phyloP scores from a whole-genome alignment of 805 yeast species.

The Pichia rugopelliculosa region DNA sequence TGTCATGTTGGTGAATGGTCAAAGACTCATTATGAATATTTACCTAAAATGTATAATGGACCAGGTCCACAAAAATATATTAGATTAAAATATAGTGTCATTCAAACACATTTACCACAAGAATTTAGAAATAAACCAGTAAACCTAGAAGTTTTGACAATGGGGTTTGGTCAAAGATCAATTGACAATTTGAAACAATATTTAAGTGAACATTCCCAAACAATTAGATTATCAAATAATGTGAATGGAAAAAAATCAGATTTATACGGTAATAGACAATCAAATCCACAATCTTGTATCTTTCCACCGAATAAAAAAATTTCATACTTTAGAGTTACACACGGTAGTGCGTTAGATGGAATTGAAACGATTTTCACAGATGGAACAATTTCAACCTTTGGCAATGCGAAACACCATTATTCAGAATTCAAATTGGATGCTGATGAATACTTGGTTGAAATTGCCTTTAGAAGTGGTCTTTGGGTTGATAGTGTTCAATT shows the following conservation, averaged over 20 bases:
- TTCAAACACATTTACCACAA: constrained; percentile 33
- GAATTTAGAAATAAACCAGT: constrained; percentile 32
- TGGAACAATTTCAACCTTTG: constrained; percentile 31
- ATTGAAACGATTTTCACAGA: constrained; percentile 43
- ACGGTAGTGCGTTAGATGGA: constrained; percentile 81
- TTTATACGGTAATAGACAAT: constrained; percentile 21
- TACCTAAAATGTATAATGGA: constrained; percentile 52
- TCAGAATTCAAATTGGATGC: constrained; percentile 47
- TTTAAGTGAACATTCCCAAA: constrained; percentile 18
- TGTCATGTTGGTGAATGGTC: constrained; percentile 55
- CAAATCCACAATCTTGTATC: constrained; percentile 8
- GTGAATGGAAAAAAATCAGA: constrained; percentile 17
- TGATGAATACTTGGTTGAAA: constrained; percentile 54
- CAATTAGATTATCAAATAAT: constrained; percentile 14
- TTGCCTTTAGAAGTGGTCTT: constrained; percentile 64
- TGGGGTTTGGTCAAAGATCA: constrained; percentile 53
- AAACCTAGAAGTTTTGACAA: constrained; percentile 45
- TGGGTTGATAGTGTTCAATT: constrained; percentile 90
- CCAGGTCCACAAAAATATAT: constrained; percentile 51
- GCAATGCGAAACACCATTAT: constrained; percentile 45
- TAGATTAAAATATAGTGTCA: constrained; percentile 39
- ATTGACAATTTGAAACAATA: constrained; percentile 42
- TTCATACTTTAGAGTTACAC: constrained; percentile 53
- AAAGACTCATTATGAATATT: constrained; percentile 51
- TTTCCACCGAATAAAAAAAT: constrained; percentile 23